Percentiles rank a stretch among this genome's conserved stretches.
Evolutionary conservation across 495 filamentous ascomycete species (phyloP).

Genomic region (Xylaria flabelliformis): DNA sequence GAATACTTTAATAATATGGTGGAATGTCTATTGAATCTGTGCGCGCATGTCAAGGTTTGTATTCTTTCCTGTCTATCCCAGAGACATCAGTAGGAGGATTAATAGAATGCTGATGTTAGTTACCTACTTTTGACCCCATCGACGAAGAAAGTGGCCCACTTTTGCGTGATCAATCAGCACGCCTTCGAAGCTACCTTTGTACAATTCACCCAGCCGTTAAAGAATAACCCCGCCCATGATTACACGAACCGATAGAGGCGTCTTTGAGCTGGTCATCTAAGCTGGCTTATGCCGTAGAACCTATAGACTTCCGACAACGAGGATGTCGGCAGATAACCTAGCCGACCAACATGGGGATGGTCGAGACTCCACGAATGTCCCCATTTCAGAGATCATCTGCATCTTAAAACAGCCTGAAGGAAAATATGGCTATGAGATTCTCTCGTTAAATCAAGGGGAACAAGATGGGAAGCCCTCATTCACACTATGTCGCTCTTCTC

Average conservation of each 20-base stretch:
- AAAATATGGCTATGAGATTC: slow-evolving; percentile 2
- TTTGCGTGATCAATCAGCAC: slow-evolving; percentile 7
- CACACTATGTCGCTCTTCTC: not conserved
- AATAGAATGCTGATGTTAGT: not conserved
- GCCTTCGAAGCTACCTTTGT: not conserved
- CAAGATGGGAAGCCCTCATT: slow-evolving; percentile 3
- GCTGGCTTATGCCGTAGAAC: not conserved
- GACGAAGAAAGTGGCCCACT: not conserved
- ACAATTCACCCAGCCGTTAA: not conserved
- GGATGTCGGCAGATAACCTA: not conserved
- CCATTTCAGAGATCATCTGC: slow-evolving; percentile 15
- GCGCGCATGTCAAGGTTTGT: not conserved
- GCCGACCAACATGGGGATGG: not conserved
- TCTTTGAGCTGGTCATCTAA: not conserved
- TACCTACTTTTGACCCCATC: not conserved
- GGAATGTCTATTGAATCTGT: not conserved
- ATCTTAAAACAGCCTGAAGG: slow-evolving; percentile 3
- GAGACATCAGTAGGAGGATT: not conserved
- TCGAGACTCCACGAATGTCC: not conserved
- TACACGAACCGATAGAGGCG: not conserved
- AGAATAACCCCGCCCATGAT: slow-evolving; percentile 14
- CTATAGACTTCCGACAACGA: not conserved
- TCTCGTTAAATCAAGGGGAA: slow-evolving; percentile 12
- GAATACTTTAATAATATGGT: not conserved
- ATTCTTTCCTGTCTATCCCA: not conserved